Evolutionary conservation across 345 rosid species (phyloP).

Genomic region (Cardamine resedifolia): DNA sequence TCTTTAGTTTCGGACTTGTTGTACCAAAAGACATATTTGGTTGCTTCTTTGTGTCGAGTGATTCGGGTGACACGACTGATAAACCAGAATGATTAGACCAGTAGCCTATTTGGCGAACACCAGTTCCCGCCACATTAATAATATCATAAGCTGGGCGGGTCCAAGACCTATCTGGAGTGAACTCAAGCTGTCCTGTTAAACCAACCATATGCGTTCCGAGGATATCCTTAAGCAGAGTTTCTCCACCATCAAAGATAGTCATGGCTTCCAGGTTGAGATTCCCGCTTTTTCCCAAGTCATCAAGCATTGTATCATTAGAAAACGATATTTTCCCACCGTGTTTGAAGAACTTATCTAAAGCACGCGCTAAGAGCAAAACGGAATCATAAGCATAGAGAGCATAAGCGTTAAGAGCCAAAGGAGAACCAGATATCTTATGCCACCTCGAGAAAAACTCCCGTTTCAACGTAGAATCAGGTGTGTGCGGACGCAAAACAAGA

Average conservation of each 20-base stretch:
- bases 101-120: slow-evolving; percentile 73
- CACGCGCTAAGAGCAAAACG: slow-evolving; percentile 81
- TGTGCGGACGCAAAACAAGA: slow-evolving; percentile 75
- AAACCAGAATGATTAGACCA: slow-evolving; percentile 95
- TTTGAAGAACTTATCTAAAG: slow-evolving; percentile 66
- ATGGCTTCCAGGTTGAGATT: slow-evolving; percentile 69
- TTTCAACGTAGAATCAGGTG: slow-evolving; percentile 64
- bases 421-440: slow-evolving; percentile 53
- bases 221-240: slow-evolving; percentile 56
- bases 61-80: slow-evolving; percentile 65
- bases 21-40: slow-evolving; percentile 56
- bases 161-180: slow-evolving; percentile 55
- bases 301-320: slow-evolving; percentile 68
- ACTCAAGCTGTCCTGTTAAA: slow-evolving; percentile 74
- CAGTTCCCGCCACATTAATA: slow-evolving; percentile 82
- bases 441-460: slow-evolving; percentile 62
- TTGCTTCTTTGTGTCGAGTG: slow-evolving; percentile 48
- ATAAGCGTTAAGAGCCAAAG: slow-evolving; percentile 66
- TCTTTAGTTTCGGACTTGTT: slow-evolving; percentile 52
- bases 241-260: slow-evolving; percentile 67
- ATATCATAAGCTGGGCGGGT: slow-evolving; percentile 74
- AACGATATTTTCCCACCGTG: slow-evolving; percentile 75
- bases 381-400: slow-evolving; percentile 91
- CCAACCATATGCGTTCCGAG: slow-evolving; percentile 63
- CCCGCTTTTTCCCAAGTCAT: slow-evolving; percentile 41